Conservation (phyloP, 805 yeast species). For the Vanderwaltozyma yarrowii region DNA sequence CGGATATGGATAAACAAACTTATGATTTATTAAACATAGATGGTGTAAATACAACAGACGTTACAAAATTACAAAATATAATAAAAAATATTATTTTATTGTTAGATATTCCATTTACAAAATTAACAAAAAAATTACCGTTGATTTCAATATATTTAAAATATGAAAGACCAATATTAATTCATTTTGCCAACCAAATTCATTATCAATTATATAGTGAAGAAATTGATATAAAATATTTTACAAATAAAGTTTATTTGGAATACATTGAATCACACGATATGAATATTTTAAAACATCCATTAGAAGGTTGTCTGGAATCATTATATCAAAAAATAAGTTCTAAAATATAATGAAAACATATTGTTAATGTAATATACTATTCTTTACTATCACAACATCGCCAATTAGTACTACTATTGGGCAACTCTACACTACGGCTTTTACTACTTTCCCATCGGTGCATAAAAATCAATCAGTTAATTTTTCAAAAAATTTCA, state of each 20-base stretch:
- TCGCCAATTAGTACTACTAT: too few relatives aligned
- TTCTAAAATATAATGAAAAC: background rate
- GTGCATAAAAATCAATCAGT: too few relatives aligned
- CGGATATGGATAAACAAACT: conserved; percentile 17
- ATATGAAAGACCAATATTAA: conserved; percentile 21
- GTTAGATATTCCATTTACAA: conserved; percentile 26
- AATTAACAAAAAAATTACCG: conserved; percentile 21
- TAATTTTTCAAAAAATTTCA: too few relatives aligned
- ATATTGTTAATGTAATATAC: background rate
- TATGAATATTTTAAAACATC: conserved; percentile 14
- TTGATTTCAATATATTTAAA: conserved; percentile 17
- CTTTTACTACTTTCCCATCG: too few relatives aligned
- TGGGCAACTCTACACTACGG: too few relatives aligned
- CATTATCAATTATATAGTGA: conserved; percentile 26
- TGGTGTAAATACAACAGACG: conserved; percentile 21
- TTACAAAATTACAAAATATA: conserved; percentile 26
- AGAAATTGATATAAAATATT: conserved; percentile 18
- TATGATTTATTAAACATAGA: conserved; percentile 13
- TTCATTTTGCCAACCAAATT: conserved; percentile 25
- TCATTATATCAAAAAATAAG: conserved; percentile 22
- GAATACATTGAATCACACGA: conserved; percentile 14
- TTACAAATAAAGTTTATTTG: conserved; percentile 14
- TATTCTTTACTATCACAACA: too few relatives aligned
- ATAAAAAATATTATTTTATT: conserved; percentile 28
- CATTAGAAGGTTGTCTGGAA: conserved; percentile 21